A percentile compares a stretch with the other conserved stretches of the same genome.
Conservation (phyloP, 148 eudicot species). For the Dianthus caryophyllus region DNA sequence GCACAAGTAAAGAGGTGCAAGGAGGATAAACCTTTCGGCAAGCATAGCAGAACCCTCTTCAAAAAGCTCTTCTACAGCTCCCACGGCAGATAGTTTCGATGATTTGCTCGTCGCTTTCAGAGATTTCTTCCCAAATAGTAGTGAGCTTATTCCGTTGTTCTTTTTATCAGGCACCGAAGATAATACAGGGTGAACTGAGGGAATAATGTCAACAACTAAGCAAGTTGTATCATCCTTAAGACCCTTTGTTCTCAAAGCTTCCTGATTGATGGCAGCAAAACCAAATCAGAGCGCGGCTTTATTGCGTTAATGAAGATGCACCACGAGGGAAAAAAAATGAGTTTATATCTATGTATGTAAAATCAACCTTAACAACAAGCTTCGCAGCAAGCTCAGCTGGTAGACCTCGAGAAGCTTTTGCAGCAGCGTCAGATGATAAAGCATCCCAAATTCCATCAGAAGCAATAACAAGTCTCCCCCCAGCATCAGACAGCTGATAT, state of each 20-base stretch:
- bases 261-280: conserved; percentile 39
- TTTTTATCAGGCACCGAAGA: conserved; percentile 56
- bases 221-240: conserved; percentile 97
- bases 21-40: conserved; percentile 67
- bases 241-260: conserved; percentile 93
- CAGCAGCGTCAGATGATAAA: conserved; percentile 77
- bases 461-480: conserved; percentile 95
- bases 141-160: conserved; percentile 50
- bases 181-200: conserved; percentile 61
- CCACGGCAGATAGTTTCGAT: conserved; percentile 77
- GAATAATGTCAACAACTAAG: conserved; percentile 93
- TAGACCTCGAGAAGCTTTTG: conserved; percentile 86
- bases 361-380: conserved; percentile 86
- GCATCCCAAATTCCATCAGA: conserved; percentile 99
- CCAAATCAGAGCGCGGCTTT: neutral
- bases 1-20: conserved; percentile 4
- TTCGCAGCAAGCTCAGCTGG: conserved; percentile 98
- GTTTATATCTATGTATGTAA: neutral
- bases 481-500: conserved; percentile 79
- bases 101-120: conserved; percentile 48
- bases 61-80: conserved; percentile 91
- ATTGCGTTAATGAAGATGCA: conserved; percentile 12
- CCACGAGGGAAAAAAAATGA: neutral
- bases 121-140: conserved; percentile 59
- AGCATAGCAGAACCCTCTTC: conserved; percentile 99